Evolutionary conservation across 2,329 filamentous ascomycete genomes (phyloP), one percentile per base, ranked within the genome.

Genomic region (Periconia sp.): DNA sequence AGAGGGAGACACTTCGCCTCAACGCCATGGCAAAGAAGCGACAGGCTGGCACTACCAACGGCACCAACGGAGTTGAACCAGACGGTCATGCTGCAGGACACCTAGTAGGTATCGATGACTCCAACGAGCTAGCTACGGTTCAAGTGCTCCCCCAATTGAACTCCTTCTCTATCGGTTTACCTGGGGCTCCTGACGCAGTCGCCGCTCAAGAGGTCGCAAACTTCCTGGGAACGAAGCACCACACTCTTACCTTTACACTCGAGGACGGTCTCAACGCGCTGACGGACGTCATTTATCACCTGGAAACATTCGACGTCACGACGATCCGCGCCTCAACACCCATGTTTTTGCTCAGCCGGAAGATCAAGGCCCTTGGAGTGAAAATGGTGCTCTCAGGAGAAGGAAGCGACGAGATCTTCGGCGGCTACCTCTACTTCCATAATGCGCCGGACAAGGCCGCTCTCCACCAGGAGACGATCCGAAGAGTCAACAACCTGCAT

Each of bases 371-470:
- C 24, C 92, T 96, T 86, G 94, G 94, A 53, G 89, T 99, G 68
- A 99, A 99, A 84, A 99, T 99, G 94, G 94, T 99, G 43, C 82
- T 99, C 50, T 95, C 88, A 64, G 94, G 94, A 50, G 94, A 99
- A 76, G 94, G 94, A 36, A 94, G 88, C 65, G 94, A 99, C 72
- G 94, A 99, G 77, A 96, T 96, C 70, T 97, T 97, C 60, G 94
- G 94, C 52, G 94, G 94, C 39, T 99, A 99, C 74, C 84, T 99
- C 15, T 99, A 99, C 81, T 99, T 99, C 84, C 91, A 96, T 73
- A 88, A 87, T 49, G 94, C 94, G 2, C 94, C 94, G 16, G 82
- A 90, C 79, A 92, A 88, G 78, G 83, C 88, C 62, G 87, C 85
- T n/a, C 95, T 99, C 80, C 94, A 99, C 77, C 85, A 88, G 69